Evolutionary conservation across 2,329 filamentous ascomycete species (phyloP).

Genomic region (Claviceps sorghi): DNA sequence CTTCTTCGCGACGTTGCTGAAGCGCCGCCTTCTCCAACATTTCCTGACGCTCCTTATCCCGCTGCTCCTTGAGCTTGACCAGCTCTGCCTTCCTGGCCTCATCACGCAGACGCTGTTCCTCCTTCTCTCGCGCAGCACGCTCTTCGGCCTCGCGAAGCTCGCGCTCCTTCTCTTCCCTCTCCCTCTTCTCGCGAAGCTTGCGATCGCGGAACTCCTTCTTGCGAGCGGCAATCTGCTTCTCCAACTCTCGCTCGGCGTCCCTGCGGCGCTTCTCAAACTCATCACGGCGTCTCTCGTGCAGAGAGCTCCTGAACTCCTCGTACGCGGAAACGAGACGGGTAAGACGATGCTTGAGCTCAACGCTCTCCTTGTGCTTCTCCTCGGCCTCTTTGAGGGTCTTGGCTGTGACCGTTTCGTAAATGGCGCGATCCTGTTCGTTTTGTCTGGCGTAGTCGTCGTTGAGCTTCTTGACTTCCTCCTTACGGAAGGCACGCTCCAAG

Average conservation of each 20-base stretch:
- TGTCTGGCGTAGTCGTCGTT: constrained; percentile 73
- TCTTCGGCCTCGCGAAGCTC: constrained; percentile 73
- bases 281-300: constrained; percentile 77
- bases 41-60: constrained; percentile 55
- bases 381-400: constrained; percentile 70
- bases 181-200: constrained; percentile 66
- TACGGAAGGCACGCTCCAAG: constrained; percentile 88
- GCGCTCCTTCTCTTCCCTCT: constrained; percentile 72
- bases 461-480: constrained; percentile 89
- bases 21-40: constrained; percentile 46
- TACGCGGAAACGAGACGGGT: constrained; percentile 72
- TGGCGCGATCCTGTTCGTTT: constrained; percentile 58
- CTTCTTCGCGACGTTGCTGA: constrained; percentile 75
- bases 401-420: constrained; percentile 65
- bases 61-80: constrained; percentile 50
- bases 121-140: constrained; percentile 63
- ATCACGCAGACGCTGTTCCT: constrained; percentile 66
- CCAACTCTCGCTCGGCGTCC: constrained; percentile 81
- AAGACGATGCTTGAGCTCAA: constrained; percentile 87
- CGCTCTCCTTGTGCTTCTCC: constrained; percentile 78
- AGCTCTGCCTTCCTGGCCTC: constrained; percentile 65
- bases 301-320: constrained; percentile 65
- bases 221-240: constrained; percentile 77
- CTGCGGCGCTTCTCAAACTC: constrained; percentile 92
- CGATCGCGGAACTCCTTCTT: constrained; percentile 80